Evolutionary conservation across 2,329 filamentous ascomycete genomes (phyloP), one percentile per base, ranked within the genome.

Genomic region (Cordyceps farinosa): DNA sequence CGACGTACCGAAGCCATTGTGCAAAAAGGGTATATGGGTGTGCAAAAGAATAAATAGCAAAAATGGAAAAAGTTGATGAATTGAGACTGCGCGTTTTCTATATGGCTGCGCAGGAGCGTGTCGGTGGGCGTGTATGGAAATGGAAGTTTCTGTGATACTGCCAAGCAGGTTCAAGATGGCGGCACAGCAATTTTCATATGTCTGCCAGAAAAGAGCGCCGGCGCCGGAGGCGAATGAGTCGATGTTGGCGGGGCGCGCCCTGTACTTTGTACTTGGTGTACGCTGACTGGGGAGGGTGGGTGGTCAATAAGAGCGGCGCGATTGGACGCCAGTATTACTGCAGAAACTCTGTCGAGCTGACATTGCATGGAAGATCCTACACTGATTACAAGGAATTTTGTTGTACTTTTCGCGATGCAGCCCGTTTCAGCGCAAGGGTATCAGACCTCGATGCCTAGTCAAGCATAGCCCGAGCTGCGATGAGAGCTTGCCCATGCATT

Each of bases 1-100:
- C n/a, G 10, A 65, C 66, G n/a, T 67, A 67, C 66, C 50, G 66
- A 60, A 61, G 48, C 52, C 42, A 56, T 47, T 15, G 48, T 42
- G 48, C 47, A 61, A 57, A 57, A 34, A 13, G 63, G 44, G 52
- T 40, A 63, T 61, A 32, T 15, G 60, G 40, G 22, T 11, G 42
- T 22, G 45, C 45, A 62, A 56, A 62, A 62, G 62, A 58, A 57
- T 44, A 42, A 54, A 40, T 5, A 40, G 38, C 44, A 47, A 9
- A 38, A 34, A 22, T 22, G 17, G 30, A 10, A 27, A 9, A 17
- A 13, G 34, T 48, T 15, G 10, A 7, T 8, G 42, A 36, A 45
- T 45, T 47, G 53, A 57, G 34, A 30, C 32, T 13, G 29, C 13
- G 11, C 7, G 6, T 27, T 17, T 7, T 32, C 7, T 34, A 2